phyloP scores from a whole-genome alignment of 176 grass and related monocot species.

The Raddia distichophylla region DNA sequence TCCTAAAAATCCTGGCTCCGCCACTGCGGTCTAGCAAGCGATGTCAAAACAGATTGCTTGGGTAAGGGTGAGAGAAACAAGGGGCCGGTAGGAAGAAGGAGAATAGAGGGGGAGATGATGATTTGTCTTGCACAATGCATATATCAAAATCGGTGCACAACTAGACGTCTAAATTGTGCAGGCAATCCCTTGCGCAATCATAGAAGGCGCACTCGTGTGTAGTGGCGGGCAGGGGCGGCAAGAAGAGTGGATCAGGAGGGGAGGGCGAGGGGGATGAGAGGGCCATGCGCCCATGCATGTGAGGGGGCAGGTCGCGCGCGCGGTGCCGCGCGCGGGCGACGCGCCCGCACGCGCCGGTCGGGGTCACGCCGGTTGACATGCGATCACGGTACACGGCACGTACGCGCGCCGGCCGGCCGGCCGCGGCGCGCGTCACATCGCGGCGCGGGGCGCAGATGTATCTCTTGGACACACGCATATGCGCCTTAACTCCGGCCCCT shows the following conservation, averaged over 20 bases:
- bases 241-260: neutral
- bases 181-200: too few relatives aligned
- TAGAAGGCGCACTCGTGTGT: too few relatives aligned
- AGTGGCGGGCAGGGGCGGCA: neutral
- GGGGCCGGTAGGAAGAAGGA: too few relatives aligned
- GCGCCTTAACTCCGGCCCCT: slow-evolving; percentile 28
- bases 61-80: too few relatives aligned
- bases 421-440: neutral
- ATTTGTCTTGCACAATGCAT: too few relatives aligned
- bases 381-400: neutral
- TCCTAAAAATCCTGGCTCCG: too few relatives aligned
- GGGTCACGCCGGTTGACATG: neutral
- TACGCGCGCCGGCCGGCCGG: neutral
- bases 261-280: neutral
- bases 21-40: too few relatives aligned
- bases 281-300: slow-evolving; percentile 1
- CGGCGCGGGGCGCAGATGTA: neutral
- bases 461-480: slow-evolving; percentile 52
- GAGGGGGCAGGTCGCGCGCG: slow-evolving; percentile 4
- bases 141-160: too few relatives aligned
- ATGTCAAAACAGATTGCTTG: too few relatives aligned
- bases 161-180: too few relatives aligned
- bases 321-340: slow-evolving; percentile 21
- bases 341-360: neutral
- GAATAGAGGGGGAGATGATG: too few relatives aligned